phyloP scores from a whole-genome alignment of 177 flowering plant genomes.

The Vitis hybrid region DNA sequence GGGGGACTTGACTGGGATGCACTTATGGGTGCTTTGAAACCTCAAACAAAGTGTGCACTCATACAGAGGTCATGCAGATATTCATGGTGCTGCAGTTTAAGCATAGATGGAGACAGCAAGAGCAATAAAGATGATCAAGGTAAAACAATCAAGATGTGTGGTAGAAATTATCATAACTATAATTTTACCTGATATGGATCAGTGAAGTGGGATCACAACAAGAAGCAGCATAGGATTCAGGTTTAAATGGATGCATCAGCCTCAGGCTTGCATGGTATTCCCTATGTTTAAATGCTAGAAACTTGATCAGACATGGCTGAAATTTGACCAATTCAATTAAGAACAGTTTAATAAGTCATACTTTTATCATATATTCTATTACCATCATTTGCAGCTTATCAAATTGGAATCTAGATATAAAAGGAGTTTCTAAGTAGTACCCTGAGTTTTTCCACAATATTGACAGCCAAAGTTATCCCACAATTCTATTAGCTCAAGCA shows the following conservation, averaged over 20 bases:
- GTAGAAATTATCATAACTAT: neutral
- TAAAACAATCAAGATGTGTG: slow-evolving; percentile 6
- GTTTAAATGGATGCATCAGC: neutral
- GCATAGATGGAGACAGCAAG: slow-evolving; percentile 68
- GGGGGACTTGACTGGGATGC: slow-evolving; percentile 80
- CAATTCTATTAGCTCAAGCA: neutral
- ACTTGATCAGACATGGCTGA: slow-evolving; percentile 1
- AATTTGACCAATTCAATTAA: neutral
- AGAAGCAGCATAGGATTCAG: neutral
- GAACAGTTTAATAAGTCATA: neutral
- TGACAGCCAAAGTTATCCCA: neutral
- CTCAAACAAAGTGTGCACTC: slow-evolving; percentile 81
- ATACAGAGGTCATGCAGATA: slow-evolving; percentile 93
- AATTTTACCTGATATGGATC: neutral
- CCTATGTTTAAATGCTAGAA: neutral
- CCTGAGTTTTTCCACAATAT: neutral
- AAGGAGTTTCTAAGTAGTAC: too few species aligned
- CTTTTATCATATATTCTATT: neutral
- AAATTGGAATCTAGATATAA: too few species aligned
- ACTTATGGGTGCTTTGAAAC: slow-evolving; percentile 50
- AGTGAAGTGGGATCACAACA: neutral
- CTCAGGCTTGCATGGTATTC: neutral
- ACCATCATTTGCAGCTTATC: too few species aligned
- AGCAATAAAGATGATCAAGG: slow-evolving; percentile 81
- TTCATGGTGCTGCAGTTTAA: slow-evolving; percentile 83